Conservation (phyloP, 129 eudicot species). For the Saposhnikovia divaricata region DNA sequence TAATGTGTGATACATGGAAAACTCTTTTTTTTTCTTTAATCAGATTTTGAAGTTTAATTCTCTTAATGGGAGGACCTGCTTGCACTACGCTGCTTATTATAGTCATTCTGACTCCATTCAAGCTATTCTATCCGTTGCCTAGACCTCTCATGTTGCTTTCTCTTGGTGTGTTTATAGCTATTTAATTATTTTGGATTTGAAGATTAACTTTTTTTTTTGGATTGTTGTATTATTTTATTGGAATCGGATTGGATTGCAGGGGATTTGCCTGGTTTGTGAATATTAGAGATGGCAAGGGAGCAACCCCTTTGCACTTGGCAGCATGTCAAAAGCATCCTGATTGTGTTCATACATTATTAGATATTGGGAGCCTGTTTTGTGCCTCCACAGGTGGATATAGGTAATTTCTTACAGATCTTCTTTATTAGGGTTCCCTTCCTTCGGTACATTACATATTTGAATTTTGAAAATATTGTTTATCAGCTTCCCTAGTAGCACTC, state of each 20-base stretch:
- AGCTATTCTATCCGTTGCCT: no score
- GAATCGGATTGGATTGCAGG: constrained; percentile 39
- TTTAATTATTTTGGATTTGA: no score
- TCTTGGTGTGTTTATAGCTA: no score
- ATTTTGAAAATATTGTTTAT: background rate
- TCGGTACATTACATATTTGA: background rate
- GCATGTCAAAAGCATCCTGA: constrained; percentile 77
- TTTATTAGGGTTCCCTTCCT: background rate
- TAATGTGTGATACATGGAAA: no score
- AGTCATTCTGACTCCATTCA: no score
- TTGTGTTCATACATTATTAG: constrained; percentile 77
- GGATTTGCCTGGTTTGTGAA: constrained; percentile 91
- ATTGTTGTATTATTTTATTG: background rate
- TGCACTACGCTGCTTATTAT: no score
- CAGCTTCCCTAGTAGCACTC: constrained; percentile 84
- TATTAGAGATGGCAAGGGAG: constrained; percentile 92
- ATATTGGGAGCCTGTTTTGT: constrained; percentile 83
- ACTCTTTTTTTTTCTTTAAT: no score
- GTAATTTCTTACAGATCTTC: constrained; percentile 25
- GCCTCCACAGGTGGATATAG: constrained; percentile 93
- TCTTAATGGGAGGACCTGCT: no score
- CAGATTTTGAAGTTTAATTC: no score
- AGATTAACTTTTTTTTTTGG: background rate
- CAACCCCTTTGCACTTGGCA: constrained; percentile 93
- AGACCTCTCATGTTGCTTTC: no score